phyloP scores from a whole-genome alignment of 164 flowering plant species.

The Euptelea pleiosperma region DNA sequence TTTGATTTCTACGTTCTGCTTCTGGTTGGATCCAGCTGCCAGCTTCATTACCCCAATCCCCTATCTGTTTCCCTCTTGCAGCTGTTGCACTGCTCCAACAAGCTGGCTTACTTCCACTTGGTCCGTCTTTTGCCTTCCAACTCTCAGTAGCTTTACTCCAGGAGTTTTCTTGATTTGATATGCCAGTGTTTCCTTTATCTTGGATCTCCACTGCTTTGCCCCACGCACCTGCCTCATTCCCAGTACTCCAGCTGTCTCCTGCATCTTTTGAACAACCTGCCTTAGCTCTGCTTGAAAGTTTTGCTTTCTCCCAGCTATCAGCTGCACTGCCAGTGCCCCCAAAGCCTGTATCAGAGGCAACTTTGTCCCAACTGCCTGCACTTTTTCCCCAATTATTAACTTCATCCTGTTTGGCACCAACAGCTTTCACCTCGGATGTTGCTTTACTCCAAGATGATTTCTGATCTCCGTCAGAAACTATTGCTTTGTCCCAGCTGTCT shows the following conservation, averaged over 20 bases:
- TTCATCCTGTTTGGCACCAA: constrained; percentile 11
- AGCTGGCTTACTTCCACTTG: constrained; percentile 22
- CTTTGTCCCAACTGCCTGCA: constrained; percentile 23
- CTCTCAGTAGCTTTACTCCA: constrained; percentile 35
- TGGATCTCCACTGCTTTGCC: constrained; percentile 21
- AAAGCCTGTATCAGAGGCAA: constrained; percentile 16
- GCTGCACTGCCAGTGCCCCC: constrained; percentile 23
- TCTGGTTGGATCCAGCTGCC: constrained; percentile 6
- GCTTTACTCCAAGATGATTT: constrained; percentile 40
- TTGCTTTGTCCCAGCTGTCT: constrained; percentile 19
- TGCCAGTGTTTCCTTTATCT: constrained; percentile 4
- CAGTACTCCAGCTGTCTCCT: constrained; percentile 10
- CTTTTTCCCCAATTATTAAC: constrained; percentile 26
- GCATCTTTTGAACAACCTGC: constrained; percentile 10
- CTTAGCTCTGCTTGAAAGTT: not conserved
- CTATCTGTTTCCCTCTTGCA: constrained; percentile 20
- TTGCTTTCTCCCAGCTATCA: constrained; percentile 24
- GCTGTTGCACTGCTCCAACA: constrained; percentile 24
- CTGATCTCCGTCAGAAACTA: constrained; percentile 12
- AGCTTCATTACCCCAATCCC: not conserved
- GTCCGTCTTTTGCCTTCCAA: constrained; percentile 18
- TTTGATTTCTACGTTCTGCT: constrained; percentile 14
- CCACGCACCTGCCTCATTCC: constrained; percentile 16
- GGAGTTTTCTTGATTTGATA: constrained; percentile 16
- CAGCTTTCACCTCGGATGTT: constrained; percentile 16